Conservation (phyloP, 2,329 filamentous ascomycete genomes). For the Rhinocladiella similis region DNA sequence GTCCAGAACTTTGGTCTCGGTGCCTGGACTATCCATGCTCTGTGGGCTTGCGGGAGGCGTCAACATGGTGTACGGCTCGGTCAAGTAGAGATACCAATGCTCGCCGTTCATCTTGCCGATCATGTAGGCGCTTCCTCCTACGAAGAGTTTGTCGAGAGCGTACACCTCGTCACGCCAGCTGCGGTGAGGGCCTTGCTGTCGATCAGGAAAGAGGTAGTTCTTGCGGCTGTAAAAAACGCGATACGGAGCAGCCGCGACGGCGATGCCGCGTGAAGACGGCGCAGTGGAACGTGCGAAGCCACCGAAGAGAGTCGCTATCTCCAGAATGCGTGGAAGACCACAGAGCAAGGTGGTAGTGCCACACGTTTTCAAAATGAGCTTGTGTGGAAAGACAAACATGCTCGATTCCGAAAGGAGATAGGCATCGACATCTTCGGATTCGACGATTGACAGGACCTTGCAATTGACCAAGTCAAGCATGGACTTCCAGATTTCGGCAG, state of each 20-base stretch:
- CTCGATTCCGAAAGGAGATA: conserved; percentile 97
- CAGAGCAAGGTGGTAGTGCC: conserved; percentile 92
- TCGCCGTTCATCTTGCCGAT: conserved; percentile 99
- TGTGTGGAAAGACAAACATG: conserved; percentile 99
- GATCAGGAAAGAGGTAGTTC: conserved; percentile 95
- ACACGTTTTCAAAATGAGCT: conserved; percentile 97
- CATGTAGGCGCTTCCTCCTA: conserved; percentile 95
- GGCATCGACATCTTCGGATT: conserved; percentile 91
- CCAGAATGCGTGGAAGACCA: conserved; percentile 84
- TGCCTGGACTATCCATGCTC: conserved; percentile 48
- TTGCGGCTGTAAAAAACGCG: conserved; percentile 98
- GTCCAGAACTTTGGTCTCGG: conserved; percentile 60
- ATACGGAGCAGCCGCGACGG: conserved; percentile 81
- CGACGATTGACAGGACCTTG: conserved; percentile 92
- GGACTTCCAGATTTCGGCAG: conserved; percentile 82
- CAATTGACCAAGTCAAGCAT: conserved; percentile 99
- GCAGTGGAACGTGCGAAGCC: conserved; percentile 84
- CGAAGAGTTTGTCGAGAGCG: conserved; percentile 87
- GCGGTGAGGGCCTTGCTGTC: conserved; percentile 88
- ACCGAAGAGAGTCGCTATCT: conserved; percentile 83
- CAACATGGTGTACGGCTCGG: conserved; percentile 74
- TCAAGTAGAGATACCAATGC: conserved; percentile 98
- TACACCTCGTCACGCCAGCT: conserved; percentile 98
- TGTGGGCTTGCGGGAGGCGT: conserved; percentile 79
- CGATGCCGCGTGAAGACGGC: conserved; percentile 64